Percentiles rank a stretch among this genome's conserved stretches.
Evolutionary conservation across 2,329 filamentous ascomycete species (phyloP).

Genomic region (Calonectria multiphialidica): DNA sequence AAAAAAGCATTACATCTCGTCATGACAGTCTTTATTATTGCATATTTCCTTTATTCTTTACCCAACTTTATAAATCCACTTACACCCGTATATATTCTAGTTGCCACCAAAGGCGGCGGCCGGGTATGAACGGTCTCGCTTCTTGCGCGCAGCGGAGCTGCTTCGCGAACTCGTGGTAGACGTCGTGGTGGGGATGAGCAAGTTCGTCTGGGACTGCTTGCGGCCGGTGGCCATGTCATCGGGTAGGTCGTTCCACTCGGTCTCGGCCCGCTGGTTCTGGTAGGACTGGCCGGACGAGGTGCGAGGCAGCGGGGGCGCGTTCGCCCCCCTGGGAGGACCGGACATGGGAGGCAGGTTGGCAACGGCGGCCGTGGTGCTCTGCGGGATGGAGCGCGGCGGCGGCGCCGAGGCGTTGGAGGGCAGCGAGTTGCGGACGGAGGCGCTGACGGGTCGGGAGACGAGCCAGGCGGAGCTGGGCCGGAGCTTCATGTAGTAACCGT

Average conservation of each 20-base stretch:
- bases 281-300: slow-evolving; percentile 59
- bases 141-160: slow-evolving; percentile 66
- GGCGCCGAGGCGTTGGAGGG: slow-evolving; percentile 29
- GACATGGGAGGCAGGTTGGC: slow-evolving; percentile 47
- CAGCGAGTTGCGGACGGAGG: slow-evolving; percentile 39
- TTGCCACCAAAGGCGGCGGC: slow-evolving; percentile 71
- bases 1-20: slow-evolving; percentile 1
- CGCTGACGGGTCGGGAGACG: slow-evolving; percentile 59
- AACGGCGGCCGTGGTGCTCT: slow-evolving; percentile 46
- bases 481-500: slow-evolving; percentile 73
- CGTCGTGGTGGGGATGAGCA: slow-evolving; percentile 16
- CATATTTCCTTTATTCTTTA: not conserved
- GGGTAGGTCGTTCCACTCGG: slow-evolving; percentile 76
- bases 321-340: slow-evolving; percentile 36
- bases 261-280: slow-evolving; percentile 69
- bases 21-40: slow-evolving; percentile 5
- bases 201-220: slow-evolving; percentile 42
- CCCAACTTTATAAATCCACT: not conserved
- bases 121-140: slow-evolving; percentile 72
- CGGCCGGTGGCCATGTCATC: slow-evolving; percentile 64
- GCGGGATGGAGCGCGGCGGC: slow-evolving; percentile 29
- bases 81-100: slow-evolving; percentile 29
- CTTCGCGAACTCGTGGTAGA: slow-evolving; percentile 67
- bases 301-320: slow-evolving; percentile 37
- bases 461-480: slow-evolving; percentile 73